phyloP scores from a whole-genome alignment of 306 rosid species.

The Aeschynomene evenia region DNA sequence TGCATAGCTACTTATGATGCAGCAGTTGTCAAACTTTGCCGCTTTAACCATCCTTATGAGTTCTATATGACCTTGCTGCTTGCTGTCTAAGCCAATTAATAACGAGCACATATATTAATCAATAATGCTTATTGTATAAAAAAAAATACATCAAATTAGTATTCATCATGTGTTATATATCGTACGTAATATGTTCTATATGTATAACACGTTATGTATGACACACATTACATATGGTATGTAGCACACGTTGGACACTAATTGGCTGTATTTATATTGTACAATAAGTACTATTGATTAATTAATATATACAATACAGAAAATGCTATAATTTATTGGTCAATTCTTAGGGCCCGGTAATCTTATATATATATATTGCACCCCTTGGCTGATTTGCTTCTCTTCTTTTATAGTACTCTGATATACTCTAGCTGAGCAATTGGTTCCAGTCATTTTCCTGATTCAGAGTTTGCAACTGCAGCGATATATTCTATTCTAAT shows the following conservation, averaged over 20 bases:
- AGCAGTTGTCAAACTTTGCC: slow-evolving; percentile 1
- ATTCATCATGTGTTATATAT: too few species aligned
- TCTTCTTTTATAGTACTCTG: background rate
- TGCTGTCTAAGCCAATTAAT: background rate
- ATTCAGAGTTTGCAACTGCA: background rate
- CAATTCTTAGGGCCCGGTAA: background rate
- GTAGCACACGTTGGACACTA: too few species aligned
- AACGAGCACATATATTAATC: background rate
- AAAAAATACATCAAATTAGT: too few species aligned
- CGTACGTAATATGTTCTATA: too few species aligned
- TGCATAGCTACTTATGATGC: background rate
- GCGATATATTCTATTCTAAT: background rate
- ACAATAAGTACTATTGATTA: too few species aligned
- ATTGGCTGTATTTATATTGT: too few species aligned
- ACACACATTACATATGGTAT: too few species aligned
- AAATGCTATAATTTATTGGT: too few species aligned
- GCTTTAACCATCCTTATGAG: background rate
- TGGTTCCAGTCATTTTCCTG: background rate
- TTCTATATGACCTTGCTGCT: background rate
- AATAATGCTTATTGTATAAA: too few species aligned
- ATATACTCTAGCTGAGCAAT: background rate
- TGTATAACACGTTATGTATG: too few species aligned
- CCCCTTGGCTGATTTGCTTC: background rate
- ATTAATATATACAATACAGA: too few species aligned
- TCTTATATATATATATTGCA: background rate